Evolutionary conservation across 345 rosid genomes (phyloP).

Genomic region (Rubroshorea leprosula): DNA sequence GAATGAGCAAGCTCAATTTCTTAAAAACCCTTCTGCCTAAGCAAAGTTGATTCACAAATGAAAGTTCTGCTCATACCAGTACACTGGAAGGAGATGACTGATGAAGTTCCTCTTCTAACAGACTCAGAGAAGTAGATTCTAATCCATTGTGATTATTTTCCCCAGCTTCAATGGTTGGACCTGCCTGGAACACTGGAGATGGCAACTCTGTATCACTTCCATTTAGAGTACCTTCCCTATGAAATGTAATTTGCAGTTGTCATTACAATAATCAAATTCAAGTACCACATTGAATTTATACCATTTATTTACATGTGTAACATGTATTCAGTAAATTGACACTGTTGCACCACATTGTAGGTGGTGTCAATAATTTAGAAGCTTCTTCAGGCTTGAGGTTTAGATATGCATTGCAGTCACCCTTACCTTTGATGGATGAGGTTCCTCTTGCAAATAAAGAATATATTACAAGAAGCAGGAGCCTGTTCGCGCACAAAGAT

Average conservation of each 20-base stretch:
- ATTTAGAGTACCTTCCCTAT: conserved; percentile 34
- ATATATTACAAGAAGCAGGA: conserved; percentile 32
- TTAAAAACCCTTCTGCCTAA: too few species aligned
- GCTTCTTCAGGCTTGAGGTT: not conserved
- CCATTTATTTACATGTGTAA: not conserved
- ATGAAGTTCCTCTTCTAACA: conserved; percentile 20
- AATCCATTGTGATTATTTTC: conserved; percentile 25
- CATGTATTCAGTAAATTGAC: too few species aligned
- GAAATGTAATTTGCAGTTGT: conserved; percentile 7
- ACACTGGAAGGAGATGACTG: conserved; percentile 44
- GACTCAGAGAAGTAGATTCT: conserved; percentile 18
- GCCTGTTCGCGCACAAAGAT: conserved; percentile 28
- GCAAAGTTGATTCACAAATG: not conserved
- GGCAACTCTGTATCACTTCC: conserved; percentile 24
- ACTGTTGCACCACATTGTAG: not conserved
- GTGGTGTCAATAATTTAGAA: not conserved
- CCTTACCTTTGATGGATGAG: conserved; percentile 35
- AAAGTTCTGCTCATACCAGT: conserved; percentile 43
- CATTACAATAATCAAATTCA: conserved; percentile 12
- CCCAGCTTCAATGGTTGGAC: conserved; percentile 31
- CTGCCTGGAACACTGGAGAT: conserved; percentile 37
- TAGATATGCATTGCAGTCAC: not conserved
- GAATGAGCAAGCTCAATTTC: too few species aligned
- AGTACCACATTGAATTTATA: not conserved
- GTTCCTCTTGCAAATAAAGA: conserved; percentile 38